Base-by-base conservation (phyloP, 202 grass and related monocot genomes). In the Brachypodium distachyon region DNA sequence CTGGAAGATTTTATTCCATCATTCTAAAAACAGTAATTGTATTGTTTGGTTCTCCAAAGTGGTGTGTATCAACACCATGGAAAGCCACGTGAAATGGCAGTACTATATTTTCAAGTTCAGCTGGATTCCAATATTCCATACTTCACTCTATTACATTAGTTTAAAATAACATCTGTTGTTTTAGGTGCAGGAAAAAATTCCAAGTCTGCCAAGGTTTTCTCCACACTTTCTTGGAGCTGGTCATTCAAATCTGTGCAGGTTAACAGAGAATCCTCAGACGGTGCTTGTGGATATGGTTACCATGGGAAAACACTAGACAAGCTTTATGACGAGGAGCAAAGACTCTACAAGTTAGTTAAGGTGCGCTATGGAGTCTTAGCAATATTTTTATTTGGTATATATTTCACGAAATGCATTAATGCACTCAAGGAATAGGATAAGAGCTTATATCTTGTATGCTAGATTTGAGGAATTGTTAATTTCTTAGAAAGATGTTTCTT, bases 341-440 rank as follows among this genome's bases (percentile, higher is more conserved):
- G 86, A 83, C 92, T 99, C 77, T 96, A 92, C 81, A 95, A 95
- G 70, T 84, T 90, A 89, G 85, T 99, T 81, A 99, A 95, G 92
- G 96, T 98, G 81, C 82, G 31, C 37, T 46, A 58, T 73, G 34
- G n/a, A 38, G 17, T 57, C 55, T 48, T 81, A 62, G 21, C 22
- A 25, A 33, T 65, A 32, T 78, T 37, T 37, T 54, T 27, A 8
- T 29, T 46, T 79, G 17, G 38, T 36, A 59, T 73, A 42, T 84
- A 10, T 34, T 52, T 56, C n/a, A 64, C n/a, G 41, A 49, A 51
- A 84, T 49, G 49, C 23, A 11, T 67, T 82, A n/a, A 55, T 65
- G 44, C 40, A 50, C 7, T 77, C 19, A 55, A 58, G 57, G 17
- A 72, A 22, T 73, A 50, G 50, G 31, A 68, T 47, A 70, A 76